These are phyloP conservation scores for Neurospora sp. DNA, from an alignment of 495 filamentous ascomycete species.

Conservation along the genomic window DNA sequence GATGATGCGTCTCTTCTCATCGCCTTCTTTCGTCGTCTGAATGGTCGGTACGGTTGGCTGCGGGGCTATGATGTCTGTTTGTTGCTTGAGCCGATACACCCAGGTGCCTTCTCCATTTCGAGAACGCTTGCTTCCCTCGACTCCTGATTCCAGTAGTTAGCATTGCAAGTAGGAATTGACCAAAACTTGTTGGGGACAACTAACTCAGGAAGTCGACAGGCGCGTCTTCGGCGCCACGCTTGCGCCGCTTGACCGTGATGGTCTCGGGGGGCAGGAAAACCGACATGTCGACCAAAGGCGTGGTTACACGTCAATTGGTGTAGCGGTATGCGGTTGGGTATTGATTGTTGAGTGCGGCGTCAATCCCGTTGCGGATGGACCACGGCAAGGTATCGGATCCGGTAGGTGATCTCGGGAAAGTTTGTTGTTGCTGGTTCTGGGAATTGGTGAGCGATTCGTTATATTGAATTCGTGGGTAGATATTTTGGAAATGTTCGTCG, in stretches of 20 bases:
- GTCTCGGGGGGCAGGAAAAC: constrained; percentile 33
- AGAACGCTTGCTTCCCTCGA: constrained; percentile 30
- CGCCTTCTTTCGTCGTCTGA: constrained; percentile 16
- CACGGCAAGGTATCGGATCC: background rate
- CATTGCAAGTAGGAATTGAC: background rate
- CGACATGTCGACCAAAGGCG: constrained; percentile 26
- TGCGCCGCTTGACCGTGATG: constrained; percentile 48
- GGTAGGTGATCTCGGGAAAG: background rate
- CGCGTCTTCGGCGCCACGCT: constrained; percentile 37
- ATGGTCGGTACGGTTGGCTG: constrained; percentile 13
- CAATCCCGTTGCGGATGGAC: background rate
- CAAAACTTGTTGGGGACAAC: constrained; percentile 7
- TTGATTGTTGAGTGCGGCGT: background rate
- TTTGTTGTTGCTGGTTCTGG: background rate
- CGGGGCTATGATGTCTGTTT: background rate
- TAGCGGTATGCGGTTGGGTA: background rate
- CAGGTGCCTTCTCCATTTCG: constrained; percentile 25
- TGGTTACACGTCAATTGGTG: background rate
- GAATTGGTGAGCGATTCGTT: background rate
- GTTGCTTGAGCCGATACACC: constrained; percentile 33
- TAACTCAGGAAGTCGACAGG: constrained; percentile 44
- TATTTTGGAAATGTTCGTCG: background rate
- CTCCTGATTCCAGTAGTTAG: constrained; percentile 8
- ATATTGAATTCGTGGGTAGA: background rate
- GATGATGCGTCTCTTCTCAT: constrained; percentile 12